A percentile compares a stretch with the other conserved stretches of the same genome.
Evolutionary conservation across 2,329 filamentous ascomycete species (phyloP).

Genomic region (Botrytis medusae): DNA sequence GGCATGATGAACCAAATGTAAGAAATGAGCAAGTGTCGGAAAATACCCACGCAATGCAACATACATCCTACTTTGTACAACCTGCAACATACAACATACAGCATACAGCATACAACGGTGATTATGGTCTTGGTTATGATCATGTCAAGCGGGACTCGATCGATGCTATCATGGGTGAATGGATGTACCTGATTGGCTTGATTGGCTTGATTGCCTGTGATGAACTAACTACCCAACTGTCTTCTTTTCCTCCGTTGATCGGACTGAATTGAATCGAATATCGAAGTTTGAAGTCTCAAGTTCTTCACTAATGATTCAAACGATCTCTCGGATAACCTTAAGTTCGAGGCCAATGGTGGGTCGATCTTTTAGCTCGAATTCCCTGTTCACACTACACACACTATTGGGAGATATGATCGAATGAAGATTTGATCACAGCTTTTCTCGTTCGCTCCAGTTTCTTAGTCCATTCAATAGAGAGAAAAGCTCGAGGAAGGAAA

Average conservation of each 20-base stretch:
- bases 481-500: not conserved
- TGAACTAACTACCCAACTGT: not conserved
- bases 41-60: not conserved
- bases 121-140: not conserved
- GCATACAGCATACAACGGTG: not conserved
- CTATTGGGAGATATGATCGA: not conserved
- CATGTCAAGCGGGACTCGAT: not conserved
- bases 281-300: not conserved
- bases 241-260: not conserved
- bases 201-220: not conserved
- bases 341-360: not conserved
- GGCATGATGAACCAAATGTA: not conserved
- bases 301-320: not conserved
- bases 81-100: not conserved
- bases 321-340: not conserved
- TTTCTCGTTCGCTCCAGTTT: not conserved
- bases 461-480: conserved; percentile 3
- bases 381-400: not conserved
- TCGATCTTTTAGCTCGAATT: not conserved
- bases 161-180: not conserved
- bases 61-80: not conserved
- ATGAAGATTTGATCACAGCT: not conserved
- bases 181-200: not conserved
- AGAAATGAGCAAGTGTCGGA: not conserved
- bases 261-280: not conserved